Conservation (phyloP, 495 filamentous ascomycete species). For the Geoglossum glabrum region DNA sequence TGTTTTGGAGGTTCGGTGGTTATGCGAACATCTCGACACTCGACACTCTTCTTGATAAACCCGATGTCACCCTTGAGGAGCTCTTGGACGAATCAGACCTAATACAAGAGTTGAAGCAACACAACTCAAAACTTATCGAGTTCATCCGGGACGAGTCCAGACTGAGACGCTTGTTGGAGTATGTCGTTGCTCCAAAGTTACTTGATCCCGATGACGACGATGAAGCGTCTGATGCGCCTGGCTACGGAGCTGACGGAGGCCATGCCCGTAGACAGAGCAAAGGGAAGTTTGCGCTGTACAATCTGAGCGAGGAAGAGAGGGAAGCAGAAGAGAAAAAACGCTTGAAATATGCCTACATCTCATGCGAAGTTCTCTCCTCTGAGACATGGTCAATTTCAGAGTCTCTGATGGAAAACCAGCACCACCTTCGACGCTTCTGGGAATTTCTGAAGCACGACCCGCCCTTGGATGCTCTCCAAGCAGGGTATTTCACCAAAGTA, state of each 20-base stretch:
- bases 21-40: constrained; percentile 94
- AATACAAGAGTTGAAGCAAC: constrained; percentile 92
- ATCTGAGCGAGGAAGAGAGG: constrained; percentile 28
- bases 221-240: constrained; percentile 27
- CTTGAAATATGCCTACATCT: constrained; percentile 75
- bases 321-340: constrained; percentile 71
- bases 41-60: constrained; percentile 88
- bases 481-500: constrained; percentile 96
- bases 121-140: constrained; percentile 95
- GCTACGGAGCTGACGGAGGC: constrained; percentile 13
- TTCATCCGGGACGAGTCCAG: constrained; percentile 76
- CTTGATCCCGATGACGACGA: constrained; percentile 43
- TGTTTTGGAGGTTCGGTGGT: constrained; percentile 98
- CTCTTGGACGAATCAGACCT: constrained; percentile 88
- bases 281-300: constrained; percentile 4
- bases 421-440: constrained; percentile 71
- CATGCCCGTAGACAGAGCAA: background rate
- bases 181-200: constrained; percentile 62
- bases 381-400: constrained; percentile 94
- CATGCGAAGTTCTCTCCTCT: constrained; percentile 83
- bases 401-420: constrained; percentile 66
- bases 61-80: constrained; percentile 85
- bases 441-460: constrained; percentile 58
- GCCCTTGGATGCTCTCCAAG: constrained; percentile 77
- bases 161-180: constrained; percentile 71